Conservation (phyloP, 2,329 filamentous ascomycete species). For the Nigrograna mackinnonii region DNA sequence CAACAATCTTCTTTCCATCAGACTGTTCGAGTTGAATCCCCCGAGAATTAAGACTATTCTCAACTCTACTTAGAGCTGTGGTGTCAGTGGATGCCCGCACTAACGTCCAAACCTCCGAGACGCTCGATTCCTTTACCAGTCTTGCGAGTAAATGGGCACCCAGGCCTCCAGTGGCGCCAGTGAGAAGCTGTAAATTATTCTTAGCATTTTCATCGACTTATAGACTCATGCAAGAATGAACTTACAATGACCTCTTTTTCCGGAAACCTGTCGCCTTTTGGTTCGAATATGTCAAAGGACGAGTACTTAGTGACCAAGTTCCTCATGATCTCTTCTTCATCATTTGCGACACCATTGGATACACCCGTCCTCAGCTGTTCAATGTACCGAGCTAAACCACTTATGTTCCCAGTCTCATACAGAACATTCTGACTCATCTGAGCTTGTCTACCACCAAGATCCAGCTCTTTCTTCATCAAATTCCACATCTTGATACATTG, state of each 20-base stretch:
- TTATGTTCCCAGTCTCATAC: slow-evolving; percentile 60
- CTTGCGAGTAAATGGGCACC: slow-evolving; percentile 60
- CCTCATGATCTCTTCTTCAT: slow-evolving; percentile 49
- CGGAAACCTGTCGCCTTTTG: neutral
- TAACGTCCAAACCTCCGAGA: slow-evolving; percentile 54
- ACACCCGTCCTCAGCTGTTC: slow-evolving; percentile 46
- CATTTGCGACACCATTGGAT: slow-evolving; percentile 30
- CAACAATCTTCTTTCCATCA: slow-evolving; percentile 31
- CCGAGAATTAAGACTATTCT: neutral
- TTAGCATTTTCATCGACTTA: neutral
- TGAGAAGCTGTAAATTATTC: slow-evolving; percentile 57
- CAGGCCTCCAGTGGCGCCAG: slow-evolving; percentile 68
- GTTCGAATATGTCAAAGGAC: slow-evolving; percentile 26
- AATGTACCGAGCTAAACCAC: slow-evolving; percentile 50
- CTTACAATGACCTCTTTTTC: slow-evolving; percentile 17
- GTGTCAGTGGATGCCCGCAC: slow-evolving; percentile 50
- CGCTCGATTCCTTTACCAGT: slow-evolving; percentile 27
- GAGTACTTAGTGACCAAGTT: slow-evolving; percentile 52
- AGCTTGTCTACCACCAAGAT: slow-evolving; percentile 46
- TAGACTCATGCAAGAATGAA: neutral
- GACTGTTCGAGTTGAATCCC: neutral
- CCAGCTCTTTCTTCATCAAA: slow-evolving; percentile 55
- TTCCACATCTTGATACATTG: slow-evolving; percentile 61
- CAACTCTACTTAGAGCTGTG: slow-evolving; percentile 16
- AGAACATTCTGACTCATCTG: slow-evolving; percentile 60